These are phyloP conservation scores for Lumnitzera littorea DNA, from an alignment of 345 rosid species.

Conservation along the genomic window DNA sequence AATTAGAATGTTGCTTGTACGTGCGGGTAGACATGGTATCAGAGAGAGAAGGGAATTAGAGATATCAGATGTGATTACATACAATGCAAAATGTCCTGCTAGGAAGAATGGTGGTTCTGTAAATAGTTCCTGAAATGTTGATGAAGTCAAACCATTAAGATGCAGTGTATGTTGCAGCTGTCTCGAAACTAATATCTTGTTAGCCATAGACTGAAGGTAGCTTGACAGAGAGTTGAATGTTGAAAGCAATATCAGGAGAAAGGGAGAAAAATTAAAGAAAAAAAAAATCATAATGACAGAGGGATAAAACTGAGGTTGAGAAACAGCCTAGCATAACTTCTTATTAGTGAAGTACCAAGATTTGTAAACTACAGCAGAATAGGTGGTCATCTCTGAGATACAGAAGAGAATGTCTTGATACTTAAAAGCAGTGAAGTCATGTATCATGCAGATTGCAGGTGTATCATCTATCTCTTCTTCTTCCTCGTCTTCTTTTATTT, in stretches of 20 bases:
- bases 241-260: no score
- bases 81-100: slow-evolving; percentile 89
- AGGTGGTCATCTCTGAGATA: no score
- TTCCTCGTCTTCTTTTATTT: no score
- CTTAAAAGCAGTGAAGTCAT: not conserved
- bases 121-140: slow-evolving; percentile 79
- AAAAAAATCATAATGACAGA: no score
- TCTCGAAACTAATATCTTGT: not conserved
- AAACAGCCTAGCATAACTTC: no score
- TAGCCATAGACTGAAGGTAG: not conserved
- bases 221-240: not conserved
- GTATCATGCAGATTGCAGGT: not conserved
- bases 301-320: no score
- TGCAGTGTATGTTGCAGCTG: slow-evolving; percentile 1
- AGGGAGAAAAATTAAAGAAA: no score
- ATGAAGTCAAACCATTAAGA: slow-evolving; percentile 6
- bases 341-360: no score
- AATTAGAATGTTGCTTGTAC: not conserved
- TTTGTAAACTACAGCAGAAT: no score
- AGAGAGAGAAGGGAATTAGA: not conserved
- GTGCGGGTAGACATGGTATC: not conserved
- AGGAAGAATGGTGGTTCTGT: slow-evolving; percentile 75
- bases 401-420: no score
- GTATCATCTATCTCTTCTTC: not conserved
- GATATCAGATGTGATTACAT: slow-evolving; percentile 17